These are phyloP conservation scores for Grifola frondosa DNA, from an alignment of 1,284 basidiomycete genomes.

Conservation along the genomic window DNA sequence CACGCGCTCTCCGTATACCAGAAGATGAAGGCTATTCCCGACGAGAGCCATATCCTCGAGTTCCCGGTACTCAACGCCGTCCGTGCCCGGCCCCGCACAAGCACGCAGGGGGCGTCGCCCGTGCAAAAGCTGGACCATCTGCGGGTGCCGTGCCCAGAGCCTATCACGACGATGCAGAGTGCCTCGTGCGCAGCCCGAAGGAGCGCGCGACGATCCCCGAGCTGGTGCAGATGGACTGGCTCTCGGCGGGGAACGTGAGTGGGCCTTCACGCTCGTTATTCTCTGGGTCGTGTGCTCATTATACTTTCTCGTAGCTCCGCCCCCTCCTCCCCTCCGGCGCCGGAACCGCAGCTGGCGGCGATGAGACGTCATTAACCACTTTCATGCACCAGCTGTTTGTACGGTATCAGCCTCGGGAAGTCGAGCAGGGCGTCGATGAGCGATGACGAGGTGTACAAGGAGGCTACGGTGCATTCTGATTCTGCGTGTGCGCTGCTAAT, in stretches of 20 bases:
- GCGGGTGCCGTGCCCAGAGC: slow-evolving; percentile 60
- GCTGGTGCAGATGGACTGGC: slow-evolving; percentile 65
- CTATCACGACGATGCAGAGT: slow-evolving; percentile 77
- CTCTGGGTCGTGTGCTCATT: not conserved
- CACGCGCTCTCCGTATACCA: slow-evolving; percentile 79
- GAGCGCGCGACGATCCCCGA: slow-evolving; percentile 82
- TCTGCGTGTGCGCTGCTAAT: no score
- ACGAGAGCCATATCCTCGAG: slow-evolving; percentile 68
- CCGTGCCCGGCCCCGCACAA: slow-evolving; percentile 31
- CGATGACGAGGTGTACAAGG: slow-evolving; percentile 9
- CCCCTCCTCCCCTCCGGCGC: slow-evolving; percentile 26
- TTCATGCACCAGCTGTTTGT: slow-evolving; percentile 74
- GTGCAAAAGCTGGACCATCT: slow-evolving; percentile 62
- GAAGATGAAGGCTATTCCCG: slow-evolving; percentile 88
- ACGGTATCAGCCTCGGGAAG: slow-evolving; percentile 59
- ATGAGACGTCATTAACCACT: slow-evolving; percentile 71
- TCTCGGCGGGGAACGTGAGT: slow-evolving; percentile 55
- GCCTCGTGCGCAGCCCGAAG: slow-evolving; percentile 73
- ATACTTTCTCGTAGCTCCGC: slow-evolving; percentile 13
- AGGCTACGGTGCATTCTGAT: slow-evolving; percentile 23
- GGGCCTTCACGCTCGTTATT: no score
- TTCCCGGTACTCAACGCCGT: slow-evolving; percentile 68
- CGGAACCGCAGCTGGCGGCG: slow-evolving; percentile 34
- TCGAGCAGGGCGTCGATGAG: slow-evolving; percentile 15
- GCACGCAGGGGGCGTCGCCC: slow-evolving; percentile 30